Base-by-base conservation (phyloP, 768 basidiomycete species). In the Mycena leptocephala region DNA sequence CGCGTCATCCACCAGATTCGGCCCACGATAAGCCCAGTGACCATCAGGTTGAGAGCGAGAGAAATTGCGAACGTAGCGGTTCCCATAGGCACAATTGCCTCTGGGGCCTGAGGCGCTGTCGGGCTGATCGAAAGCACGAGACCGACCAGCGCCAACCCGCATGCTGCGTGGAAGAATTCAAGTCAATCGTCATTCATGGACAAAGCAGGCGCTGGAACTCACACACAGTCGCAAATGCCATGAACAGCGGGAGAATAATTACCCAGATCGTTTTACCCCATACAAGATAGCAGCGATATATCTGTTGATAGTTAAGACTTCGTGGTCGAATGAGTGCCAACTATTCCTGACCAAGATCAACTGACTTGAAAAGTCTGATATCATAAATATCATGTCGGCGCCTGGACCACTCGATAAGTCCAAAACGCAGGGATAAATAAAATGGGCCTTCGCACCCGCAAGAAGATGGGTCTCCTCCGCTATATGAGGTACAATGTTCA, bases 281-380 rank as follows among this genome's bases (percentile, higher is more conserved):
- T 67, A 89, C 53, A 70, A 85, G 77, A 83, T 85, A 89, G 78
- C 85, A 87, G 41, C 88, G 88, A 72, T 87, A 88, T 33, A 69
- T 55, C 66, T 68, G 4, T 2, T n/a, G 30, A 48, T 64, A 41
- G 26, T 30, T 46, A 30, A 46, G 46, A 28, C 41, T 26, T 26
- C 62, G 24, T 16, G 46, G 3, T 41, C 24, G 41, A 64, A 43
- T 28, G 48, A n/a, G 35, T 33, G 30, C 39, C 35, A 33, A n/a
- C 18, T 14, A 24, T 46, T 41, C 39, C 68, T 41, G 41, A 69
- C 68, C 55, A 69, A 37, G 2, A 69, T 7, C 30, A 69, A 41
- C 39, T 69, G 68, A 26, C 68, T 69, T 26, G 46, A 43, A n/a
- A 69, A 69, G 55, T 69, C 68, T 0, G 68, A 16, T 14, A 69